Conservation (phyloP, 2,329 filamentous ascomycete genomes). For the Xylaria sp. region DNA sequence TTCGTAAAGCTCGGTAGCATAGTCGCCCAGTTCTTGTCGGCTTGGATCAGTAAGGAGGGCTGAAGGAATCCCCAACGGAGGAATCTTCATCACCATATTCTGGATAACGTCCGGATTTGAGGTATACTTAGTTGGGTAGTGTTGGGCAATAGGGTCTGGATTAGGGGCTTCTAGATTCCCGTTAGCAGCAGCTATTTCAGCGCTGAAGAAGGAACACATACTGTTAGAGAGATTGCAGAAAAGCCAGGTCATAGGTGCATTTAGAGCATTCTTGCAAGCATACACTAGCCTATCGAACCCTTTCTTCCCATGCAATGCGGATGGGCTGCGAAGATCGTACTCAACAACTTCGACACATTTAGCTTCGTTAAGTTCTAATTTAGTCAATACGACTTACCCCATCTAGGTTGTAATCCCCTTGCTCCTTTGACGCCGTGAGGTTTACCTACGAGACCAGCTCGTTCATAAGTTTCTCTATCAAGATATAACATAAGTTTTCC, state of each 20-base stretch:
- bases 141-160: slow-evolving; percentile 60
- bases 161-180: slow-evolving; percentile 53
- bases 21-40: slow-evolving; percentile 68
- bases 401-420: slow-evolving; percentile 73
- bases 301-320: slow-evolving; percentile 85
- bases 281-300: slow-evolving; percentile 81
- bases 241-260: slow-evolving; percentile 76
- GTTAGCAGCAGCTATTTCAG: slow-evolving; percentile 19
- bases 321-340: slow-evolving; percentile 75
- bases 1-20: slow-evolving; percentile 73
- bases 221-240: slow-evolving; percentile 72
- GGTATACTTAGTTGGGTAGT: slow-evolving; percentile 57
- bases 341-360: slow-evolving; percentile 70
- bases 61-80: slow-evolving; percentile 49
- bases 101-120: slow-evolving; percentile 49
- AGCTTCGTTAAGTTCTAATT: slow-evolving; percentile 37
- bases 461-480: slow-evolving; percentile 83
- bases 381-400: slow-evolving; percentile 63
- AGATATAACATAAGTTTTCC: slow-evolving; percentile 80
- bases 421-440: slow-evolving; percentile 68
- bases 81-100: slow-evolving; percentile 46
- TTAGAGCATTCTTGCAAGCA: slow-evolving; percentile 82
- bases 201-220: slow-evolving; percentile 47
- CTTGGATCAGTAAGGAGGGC: slow-evolving; percentile 51
- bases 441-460: slow-evolving; percentile 80